Evolutionary conservation across 2,329 filamentous ascomycete species (phyloP), one percentile per base, ranked within the genome.

Genomic region (Ceratocystis papillata): DNA sequence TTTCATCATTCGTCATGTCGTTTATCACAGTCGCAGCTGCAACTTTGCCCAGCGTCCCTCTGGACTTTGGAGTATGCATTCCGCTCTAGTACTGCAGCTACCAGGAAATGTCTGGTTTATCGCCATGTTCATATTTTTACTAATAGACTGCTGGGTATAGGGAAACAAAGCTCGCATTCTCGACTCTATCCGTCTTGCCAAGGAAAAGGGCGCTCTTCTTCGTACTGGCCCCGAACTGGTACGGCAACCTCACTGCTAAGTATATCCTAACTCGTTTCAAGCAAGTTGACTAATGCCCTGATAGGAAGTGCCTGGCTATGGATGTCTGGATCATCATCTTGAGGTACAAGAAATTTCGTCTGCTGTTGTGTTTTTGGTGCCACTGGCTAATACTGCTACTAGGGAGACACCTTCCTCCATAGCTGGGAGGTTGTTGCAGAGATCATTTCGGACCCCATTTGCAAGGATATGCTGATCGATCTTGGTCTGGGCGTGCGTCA

Each of bases 121-220:
- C 50, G 30, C 25, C 6, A n/a, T 12, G 0, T 3, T 17, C 22
- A 28, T 53, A 25, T 53, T 15, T 15, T 53, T 28, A 53, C 48
- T 25, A 53, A 53, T 3, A 15, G 22, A 25, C 20, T 53, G 1
- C 48, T 28, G 12, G 3, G 17, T n/a, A 25, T 63, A 67, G 66
- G 85, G 85, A 46, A 89, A 89, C 71, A 74, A 78, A 1, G 78
- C 80, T 62, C 78, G 87, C 20, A 88, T 89, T 69, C 79, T 85
- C 20, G 78, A 87, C 72, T 84, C 81, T 65, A 85, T 88, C 70
- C 77, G 75, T 45, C 70, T 75, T 30, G 84, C 86, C 20, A 88
- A 88, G 73, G 76, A 76, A 60, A 77, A 78, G 2, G 83, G 84
- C 30, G 85, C 86, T n/a, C 81, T 78, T 8, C 74, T 88, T n/a